Conservation (phyloP, 2,329 filamentous ascomycete genomes). For the Epichloe sylvatica region DNA sequence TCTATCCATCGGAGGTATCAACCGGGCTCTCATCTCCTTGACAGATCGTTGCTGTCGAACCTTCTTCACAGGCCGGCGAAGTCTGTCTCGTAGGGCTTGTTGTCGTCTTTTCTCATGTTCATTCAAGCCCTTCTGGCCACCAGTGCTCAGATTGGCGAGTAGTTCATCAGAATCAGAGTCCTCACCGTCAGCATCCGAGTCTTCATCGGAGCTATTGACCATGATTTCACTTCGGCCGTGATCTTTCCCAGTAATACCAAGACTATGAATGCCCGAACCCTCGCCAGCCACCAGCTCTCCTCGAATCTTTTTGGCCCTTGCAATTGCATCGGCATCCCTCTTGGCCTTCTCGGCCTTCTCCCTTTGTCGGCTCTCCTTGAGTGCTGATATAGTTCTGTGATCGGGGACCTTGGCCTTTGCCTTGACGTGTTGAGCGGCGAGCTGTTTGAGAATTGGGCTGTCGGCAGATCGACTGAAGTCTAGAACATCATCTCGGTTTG, state of each 20-base stretch:
- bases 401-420: slow-evolving; percentile 19
- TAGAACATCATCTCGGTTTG: slow-evolving; percentile 33
- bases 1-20: slow-evolving; percentile 75
- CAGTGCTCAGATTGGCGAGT: slow-evolving; percentile 33
- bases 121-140: slow-evolving; percentile 33
- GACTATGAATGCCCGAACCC: slow-evolving; percentile 61
- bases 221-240: slow-evolving; percentile 78
- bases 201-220: slow-evolving; percentile 71
- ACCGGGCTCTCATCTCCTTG: slow-evolving; percentile 86
- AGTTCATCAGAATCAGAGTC: slow-evolving; percentile 37
- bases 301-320: slow-evolving; percentile 42
- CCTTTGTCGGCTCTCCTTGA: slow-evolving; percentile 60
- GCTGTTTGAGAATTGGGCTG: slow-evolving; percentile 32
- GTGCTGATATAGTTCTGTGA: slow-evolving; percentile 24
- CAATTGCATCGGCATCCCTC: slow-evolving; percentile 58
- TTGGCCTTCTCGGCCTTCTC: slow-evolving; percentile 63
- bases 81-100: slow-evolving; percentile 37
- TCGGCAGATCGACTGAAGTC: slow-evolving; percentile 34
- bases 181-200: slow-evolving; percentile 53
- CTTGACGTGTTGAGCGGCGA: slow-evolving; percentile 25
- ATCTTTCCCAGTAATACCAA: slow-evolving; percentile 65
- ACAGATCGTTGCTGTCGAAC: slow-evolving; percentile 63
- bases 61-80: slow-evolving; percentile 69
- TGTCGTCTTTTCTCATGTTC: slow-evolving; percentile 32
- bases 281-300: slow-evolving; percentile 41